Conservation (phyloP, 768 basidiomycete genomes). For the Collybiopsis luxurians region DNA sequence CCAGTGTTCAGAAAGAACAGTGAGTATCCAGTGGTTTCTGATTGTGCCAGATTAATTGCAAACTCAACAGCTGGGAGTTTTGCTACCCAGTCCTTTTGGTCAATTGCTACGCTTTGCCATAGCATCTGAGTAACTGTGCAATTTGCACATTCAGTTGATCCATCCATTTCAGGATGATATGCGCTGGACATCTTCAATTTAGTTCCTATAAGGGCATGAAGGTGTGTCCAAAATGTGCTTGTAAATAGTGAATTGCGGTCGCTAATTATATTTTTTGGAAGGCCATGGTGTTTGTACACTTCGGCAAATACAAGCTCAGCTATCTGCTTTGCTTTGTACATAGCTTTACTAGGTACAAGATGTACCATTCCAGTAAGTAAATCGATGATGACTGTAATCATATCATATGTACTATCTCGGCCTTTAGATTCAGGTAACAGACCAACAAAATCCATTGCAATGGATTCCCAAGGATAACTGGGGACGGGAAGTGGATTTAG, state of each 20-base stretch:
- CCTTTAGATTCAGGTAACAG: constrained; percentile 16
- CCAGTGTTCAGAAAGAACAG: no score
- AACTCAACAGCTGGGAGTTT: constrained; percentile 15
- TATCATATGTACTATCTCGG: constrained; percentile 18
- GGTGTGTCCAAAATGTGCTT: constrained; percentile 17
- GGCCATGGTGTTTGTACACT: constrained; percentile 15
- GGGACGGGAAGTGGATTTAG: constrained; percentile 8
- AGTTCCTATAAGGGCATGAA: constrained; percentile 13
- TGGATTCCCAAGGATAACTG: constrained; percentile 10
- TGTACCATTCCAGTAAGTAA: constrained; percentile 10
- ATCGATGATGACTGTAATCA: constrained; percentile 18
- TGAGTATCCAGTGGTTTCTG: constrained; percentile 18
- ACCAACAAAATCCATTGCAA: constrained; percentile 18
- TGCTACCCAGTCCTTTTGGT: no score
- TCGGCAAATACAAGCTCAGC: constrained; percentile 16
- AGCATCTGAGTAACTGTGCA: constrained; percentile 14
- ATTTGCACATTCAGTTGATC: constrained; percentile 14
- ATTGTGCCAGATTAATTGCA: neutral
- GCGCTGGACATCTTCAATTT: constrained; percentile 21
- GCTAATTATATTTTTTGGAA: constrained; percentile 19
- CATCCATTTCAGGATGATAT: constrained; percentile 29
- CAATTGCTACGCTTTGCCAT: constrained; percentile 3
- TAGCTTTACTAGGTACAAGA: constrained; percentile 4
- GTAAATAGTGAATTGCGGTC: constrained; percentile 29
- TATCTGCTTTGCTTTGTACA: constrained; percentile 9